Evolutionary conservation across 1,139 yeast species (phyloP).

Genomic region (Kodamaea suecica): DNA sequence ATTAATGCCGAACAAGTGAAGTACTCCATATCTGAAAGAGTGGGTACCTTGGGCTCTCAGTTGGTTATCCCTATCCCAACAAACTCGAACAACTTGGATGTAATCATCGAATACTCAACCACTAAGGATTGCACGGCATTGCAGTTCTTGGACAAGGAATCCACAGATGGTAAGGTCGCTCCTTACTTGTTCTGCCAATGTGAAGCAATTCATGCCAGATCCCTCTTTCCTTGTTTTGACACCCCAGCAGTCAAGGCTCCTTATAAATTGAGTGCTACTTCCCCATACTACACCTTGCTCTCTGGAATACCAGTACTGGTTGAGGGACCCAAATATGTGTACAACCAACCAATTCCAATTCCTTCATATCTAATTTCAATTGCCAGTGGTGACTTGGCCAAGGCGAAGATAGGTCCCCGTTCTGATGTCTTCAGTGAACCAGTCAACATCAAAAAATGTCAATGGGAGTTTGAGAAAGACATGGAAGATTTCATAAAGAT

Average conservation of each 20-base stretch:
- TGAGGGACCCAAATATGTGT: conserved; percentile 42
- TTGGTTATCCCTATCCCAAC: conserved; percentile 36
- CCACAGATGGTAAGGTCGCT: conserved; percentile 68
- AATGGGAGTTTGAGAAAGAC: conserved; percentile 78
- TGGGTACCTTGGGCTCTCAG: conserved; percentile 68
- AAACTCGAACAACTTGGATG: conserved; percentile 16
- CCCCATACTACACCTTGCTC: conserved; percentile 66
- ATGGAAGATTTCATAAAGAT: conserved; percentile 74
- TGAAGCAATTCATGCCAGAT: conserved; percentile 88
- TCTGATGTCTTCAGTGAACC: conserved; percentile 84
- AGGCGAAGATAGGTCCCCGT: conserved; percentile 79
- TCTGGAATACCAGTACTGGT: conserved; percentile 53
- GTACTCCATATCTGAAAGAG: conserved; percentile 45
- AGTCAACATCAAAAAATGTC: conserved; percentile 59
- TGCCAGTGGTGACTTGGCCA: conserved; percentile 76
- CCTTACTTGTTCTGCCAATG: conserved; percentile 88
- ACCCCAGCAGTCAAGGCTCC: conserved; percentile 81
- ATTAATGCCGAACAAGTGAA: conserved; percentile 39
- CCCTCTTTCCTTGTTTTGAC: conserved; percentile 87
- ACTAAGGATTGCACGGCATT: conserved; percentile 78
- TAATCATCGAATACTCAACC: conserved; percentile 58
- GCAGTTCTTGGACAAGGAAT: conserved; percentile 76
- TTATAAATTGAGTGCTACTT: conserved; percentile 56
- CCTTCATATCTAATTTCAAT: conserved; percentile 83
- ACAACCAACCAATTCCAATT: conserved; percentile 76